Evolutionary conservation across 2,329 filamentous ascomycete genomes (phyloP).

Genomic region (Sarocladiaceae sp.): DNA sequence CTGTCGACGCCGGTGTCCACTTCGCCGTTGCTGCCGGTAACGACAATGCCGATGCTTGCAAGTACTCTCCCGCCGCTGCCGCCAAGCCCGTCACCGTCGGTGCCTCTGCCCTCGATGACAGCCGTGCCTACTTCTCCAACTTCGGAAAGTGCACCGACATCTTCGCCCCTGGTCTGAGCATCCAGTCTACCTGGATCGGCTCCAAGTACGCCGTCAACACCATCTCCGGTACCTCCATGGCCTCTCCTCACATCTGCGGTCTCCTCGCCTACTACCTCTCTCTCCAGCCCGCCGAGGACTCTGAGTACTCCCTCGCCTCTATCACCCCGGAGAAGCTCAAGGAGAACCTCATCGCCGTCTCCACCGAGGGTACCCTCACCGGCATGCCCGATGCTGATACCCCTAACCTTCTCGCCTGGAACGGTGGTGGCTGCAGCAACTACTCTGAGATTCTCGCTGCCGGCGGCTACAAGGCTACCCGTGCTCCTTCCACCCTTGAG

Average conservation of each 20-base stretch:
- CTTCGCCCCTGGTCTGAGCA: conserved; percentile 95
- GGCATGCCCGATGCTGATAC: conserved; percentile 78
- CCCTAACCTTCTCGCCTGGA: conserved; percentile 96
- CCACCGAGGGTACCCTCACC: conserved; percentile 70
- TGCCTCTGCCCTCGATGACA: conserved; percentile 87
- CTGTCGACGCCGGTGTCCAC: conserved; percentile 87
- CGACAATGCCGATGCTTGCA: conserved; percentile 98
- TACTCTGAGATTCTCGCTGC: conserved; percentile 75
- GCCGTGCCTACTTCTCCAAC: conserved; percentile 99
- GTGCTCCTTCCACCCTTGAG: conserved; percentile 45
- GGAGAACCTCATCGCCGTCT: conserved; percentile 77
- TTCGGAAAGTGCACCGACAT: conserved; percentile 99
- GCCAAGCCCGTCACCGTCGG: conserved; percentile 83
- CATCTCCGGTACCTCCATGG: conserved; percentile 99
- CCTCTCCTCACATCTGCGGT: conserved; percentile 93
- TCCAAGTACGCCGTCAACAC: conserved; percentile 95
- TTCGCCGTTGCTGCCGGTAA: conserved; percentile 98
- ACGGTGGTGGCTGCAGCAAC: conserved; percentile 93
- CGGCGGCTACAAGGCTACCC: conserved; percentile 63
- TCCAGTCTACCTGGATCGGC: conserved; percentile 97
- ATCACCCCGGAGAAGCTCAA: conserved; percentile 95
- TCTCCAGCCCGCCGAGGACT: conserved; percentile 85
- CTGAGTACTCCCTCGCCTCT: conserved; percentile 81
- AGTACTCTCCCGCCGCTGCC: conserved; percentile 95
- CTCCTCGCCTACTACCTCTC: conserved; percentile 97